These are phyloP conservation scores for Dactylellina cionopaga DNA, from an alignment of 2,329 filamentous ascomycete genomes.

Conservation along the genomic window DNA sequence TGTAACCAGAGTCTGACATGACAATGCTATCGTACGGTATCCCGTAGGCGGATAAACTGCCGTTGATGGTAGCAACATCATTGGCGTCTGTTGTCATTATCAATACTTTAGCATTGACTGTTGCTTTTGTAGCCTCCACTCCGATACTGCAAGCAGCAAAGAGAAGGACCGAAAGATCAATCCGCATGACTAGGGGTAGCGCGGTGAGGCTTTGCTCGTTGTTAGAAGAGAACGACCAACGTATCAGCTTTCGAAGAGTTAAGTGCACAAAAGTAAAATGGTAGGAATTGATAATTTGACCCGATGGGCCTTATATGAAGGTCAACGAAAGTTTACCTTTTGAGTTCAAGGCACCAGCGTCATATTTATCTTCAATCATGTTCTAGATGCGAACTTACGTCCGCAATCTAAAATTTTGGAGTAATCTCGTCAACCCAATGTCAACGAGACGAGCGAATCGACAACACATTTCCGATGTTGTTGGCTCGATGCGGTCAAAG, in stretches of 20 bases:
- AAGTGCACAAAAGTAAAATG: not conserved
- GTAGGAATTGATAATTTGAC: not conserved
- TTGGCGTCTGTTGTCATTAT: conserved; percentile 37
- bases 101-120: conserved; percentile 20
- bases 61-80: conserved; percentile 5
- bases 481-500: not conserved
- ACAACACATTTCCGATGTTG: conserved; percentile 1
- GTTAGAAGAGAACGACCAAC: not conserved
- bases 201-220: no score
- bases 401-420: not conserved
- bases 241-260: not conserved
- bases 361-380: conserved; percentile 7
- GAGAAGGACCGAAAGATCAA: not conserved
- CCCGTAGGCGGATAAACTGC: conserved; percentile 67
- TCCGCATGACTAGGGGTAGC: conserved; percentile 10
- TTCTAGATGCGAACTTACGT: conserved; percentile 33
- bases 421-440: not conserved
- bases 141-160: conserved; percentile 5
- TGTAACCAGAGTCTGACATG: conserved; percentile 67
- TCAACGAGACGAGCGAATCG: not conserved
- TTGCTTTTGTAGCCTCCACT: not conserved
- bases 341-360: not conserved
- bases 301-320: not conserved
- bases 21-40: conserved; percentile 69
- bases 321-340: not conserved